These are phyloP conservation scores for Pyracantha coccinea DNA, from an alignment of 331 rosid genomes.

Conservation along the genomic window DNA sequence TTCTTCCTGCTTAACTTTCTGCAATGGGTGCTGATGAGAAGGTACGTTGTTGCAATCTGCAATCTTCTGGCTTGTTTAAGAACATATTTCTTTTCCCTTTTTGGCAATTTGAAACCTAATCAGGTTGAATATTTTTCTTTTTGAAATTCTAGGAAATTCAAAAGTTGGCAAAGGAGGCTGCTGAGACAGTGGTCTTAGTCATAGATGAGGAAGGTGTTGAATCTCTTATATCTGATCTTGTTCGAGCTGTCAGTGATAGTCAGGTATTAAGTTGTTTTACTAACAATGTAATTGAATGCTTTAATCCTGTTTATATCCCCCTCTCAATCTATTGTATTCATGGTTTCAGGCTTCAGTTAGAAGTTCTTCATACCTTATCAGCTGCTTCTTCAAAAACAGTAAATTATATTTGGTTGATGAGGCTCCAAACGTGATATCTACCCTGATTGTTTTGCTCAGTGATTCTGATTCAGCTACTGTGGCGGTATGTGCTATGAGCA, in stretches of 20 bases:
- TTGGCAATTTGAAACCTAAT: neutral
- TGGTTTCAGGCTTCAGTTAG: slow-evolving; percentile 71
- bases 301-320: neutral
- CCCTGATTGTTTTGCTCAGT: slow-evolving; percentile 77
- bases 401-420: slow-evolving; percentile 90
- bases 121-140: slow-evolving; percentile 9
- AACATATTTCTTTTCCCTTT: neutral
- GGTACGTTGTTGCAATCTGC: slow-evolving; percentile 30
- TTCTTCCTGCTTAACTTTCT: slow-evolving; percentile 83
- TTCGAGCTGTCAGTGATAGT: slow-evolving; percentile 67
- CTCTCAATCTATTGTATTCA: slow-evolving; percentile 7
- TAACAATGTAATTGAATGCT: neutral
- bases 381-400: slow-evolving; percentile 89
- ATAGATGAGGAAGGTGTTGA: slow-evolving; percentile 97
- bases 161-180: slow-evolving; percentile 79
- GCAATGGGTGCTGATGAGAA: slow-evolving; percentile 69
- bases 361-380: slow-evolving; percentile 72
- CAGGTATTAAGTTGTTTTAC: slow-evolving; percentile 46
- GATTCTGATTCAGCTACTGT: slow-evolving; percentile 85
- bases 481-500: slow-evolving; percentile 36
- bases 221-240: slow-evolving; percentile 72
- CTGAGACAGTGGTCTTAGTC: slow-evolving; percentile 77
- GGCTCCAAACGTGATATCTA: slow-evolving; percentile 83
- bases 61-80: neutral
- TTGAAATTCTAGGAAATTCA: slow-evolving; percentile 65